These are phyloP conservation scores for Phytophthora rubi DNA, from an alignment of 352 stramenopile species.

Conservation along the genomic window DNA sequence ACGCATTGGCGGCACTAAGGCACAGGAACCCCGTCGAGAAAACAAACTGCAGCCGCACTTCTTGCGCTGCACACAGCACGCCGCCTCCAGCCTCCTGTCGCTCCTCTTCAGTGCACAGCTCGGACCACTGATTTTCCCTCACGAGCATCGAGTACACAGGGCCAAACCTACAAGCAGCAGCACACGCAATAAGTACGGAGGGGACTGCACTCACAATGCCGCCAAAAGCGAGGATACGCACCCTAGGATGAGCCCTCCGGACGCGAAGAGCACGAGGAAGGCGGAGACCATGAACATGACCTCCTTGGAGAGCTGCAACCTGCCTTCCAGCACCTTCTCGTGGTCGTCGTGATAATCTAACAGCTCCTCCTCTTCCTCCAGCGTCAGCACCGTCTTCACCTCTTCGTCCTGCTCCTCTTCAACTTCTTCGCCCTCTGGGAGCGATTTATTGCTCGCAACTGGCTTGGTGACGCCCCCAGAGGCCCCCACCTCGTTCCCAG, in stretches of 20 bases:
- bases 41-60: conserved; percentile 78
- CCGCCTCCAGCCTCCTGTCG: not conserved
- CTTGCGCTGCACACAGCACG: conserved; percentile 60
- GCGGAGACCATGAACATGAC: conserved; percentile 67
- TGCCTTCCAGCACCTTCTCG: not conserved
- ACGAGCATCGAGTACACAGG: conserved; percentile 77
- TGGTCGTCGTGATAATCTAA: not conserved
- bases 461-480: not conserved
- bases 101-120: conserved; percentile 47
- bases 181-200: not conserved
- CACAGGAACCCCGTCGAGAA: conserved; percentile 84
- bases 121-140: conserved; percentile 69
- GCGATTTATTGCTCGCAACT: conserved; percentile 10
- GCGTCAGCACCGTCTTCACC: conserved; percentile 14
- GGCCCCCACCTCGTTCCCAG: not conserved
- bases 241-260: conserved; percentile 75
- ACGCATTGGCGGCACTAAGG: conserved; percentile 79
- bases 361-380: conserved; percentile 20
- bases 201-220: not conserved
- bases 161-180: conserved; percentile 53
- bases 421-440: conserved; percentile 22
- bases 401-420: conserved; percentile 11
- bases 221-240: conserved; percentile 12
- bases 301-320: conserved; percentile 58
- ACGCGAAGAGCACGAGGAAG: conserved; percentile 65